These are phyloP conservation scores for Malassezia restricta DNA, from an alignment of 1,284 basidiomycete genomes.

Conservation along the genomic window DNA sequence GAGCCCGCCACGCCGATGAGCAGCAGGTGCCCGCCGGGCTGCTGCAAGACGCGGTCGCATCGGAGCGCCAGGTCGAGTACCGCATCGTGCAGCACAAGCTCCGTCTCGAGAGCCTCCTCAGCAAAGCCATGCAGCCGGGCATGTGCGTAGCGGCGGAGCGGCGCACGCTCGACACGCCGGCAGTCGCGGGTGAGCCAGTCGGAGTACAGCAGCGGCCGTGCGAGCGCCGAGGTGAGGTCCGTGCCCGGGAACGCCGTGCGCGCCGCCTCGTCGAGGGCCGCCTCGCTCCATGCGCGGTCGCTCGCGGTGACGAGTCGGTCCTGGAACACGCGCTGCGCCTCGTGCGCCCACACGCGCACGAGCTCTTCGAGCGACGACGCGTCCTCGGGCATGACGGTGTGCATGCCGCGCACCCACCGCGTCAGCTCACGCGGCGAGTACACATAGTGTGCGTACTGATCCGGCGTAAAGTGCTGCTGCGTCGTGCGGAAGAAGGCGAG, in stretches of 20 bases:
- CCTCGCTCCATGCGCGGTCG: conserved; percentile 68
- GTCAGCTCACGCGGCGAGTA: conserved; percentile 98
- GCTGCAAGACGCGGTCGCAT: conserved; percentile 97
- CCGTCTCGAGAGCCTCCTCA: conserved; percentile 72
- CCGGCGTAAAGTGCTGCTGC: conserved; percentile 85
- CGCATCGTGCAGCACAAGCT: conserved; percentile 96
- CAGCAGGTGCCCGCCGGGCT: conserved; percentile 88
- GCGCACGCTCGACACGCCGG: conserved; percentile 82
- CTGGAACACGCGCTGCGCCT: conserved; percentile 91
- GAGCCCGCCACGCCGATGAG: conserved; percentile 95
- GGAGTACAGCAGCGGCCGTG: conserved; percentile 85
- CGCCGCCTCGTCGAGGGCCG: conserved; percentile 72
- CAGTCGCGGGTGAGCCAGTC: conserved; percentile 99
- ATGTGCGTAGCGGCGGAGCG: conserved; percentile 88
- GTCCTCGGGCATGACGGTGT: conserved; percentile 89
- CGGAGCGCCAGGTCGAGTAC: conserved; percentile 92
- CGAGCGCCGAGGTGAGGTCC: conserved; percentile 60
- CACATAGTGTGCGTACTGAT: conserved; percentile 93
- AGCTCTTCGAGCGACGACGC: conserved; percentile 81
- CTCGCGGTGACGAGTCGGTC: conserved; percentile 67
- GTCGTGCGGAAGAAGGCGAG: conserved; percentile 88
- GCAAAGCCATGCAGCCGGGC: conserved; percentile 66
- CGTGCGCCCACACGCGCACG: conserved; percentile 95
- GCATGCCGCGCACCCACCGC: conserved; percentile 92
- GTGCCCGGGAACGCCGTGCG: conserved; percentile 83